Conservation (phyloP, 2,329 filamentous ascomycete species). For the Fusarium graminum region DNA sequence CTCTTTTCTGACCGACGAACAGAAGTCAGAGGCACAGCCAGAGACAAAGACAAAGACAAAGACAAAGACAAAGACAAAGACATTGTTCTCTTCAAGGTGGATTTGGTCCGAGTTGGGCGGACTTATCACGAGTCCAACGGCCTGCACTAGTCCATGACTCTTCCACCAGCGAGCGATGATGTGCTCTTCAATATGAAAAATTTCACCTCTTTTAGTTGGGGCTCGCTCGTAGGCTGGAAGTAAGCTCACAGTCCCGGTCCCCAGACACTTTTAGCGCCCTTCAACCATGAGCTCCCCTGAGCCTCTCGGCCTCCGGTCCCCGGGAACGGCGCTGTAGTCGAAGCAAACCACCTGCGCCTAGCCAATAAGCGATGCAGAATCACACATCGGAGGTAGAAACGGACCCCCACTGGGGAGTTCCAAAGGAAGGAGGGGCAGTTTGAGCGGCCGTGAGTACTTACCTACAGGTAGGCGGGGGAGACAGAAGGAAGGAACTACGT, state of each 20-base stretch:
- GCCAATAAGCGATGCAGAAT: constrained; percentile 38
- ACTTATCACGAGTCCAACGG: constrained; percentile 13
- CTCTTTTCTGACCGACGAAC: constrained; percentile 13
- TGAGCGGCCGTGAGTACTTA: constrained; percentile 4
- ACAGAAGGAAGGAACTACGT: constrained; percentile 29
- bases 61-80: no score
- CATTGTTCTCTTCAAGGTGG: not conserved
- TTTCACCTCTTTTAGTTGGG: not conserved
- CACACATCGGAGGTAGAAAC: constrained; percentile 43
- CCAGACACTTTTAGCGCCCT: constrained; percentile 13
- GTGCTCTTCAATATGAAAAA: constrained; percentile 20
- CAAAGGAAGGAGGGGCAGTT: constrained; percentile 36
- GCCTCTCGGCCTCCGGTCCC: constrained; percentile 45
- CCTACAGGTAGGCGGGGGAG: constrained; percentile 8
- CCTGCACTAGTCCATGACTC: constrained; percentile 25
- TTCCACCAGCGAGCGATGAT: constrained; percentile 5
- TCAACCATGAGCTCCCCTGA: constrained; percentile 28
- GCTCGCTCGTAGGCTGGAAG: not conserved
- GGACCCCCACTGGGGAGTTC: constrained; percentile 40
- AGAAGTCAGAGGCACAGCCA: constrained; percentile 12
- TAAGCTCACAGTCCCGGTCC: constrained; percentile 18
- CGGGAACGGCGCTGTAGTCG: constrained; percentile 45
- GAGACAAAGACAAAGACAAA: no score
- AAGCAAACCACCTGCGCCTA: constrained; percentile 6
- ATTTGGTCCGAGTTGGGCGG: not conserved